A percentile compares a stretch with the other conserved stretches of the same genome.
These are phyloP conservation scores for Amanita polypyramis DNA, from an alignment of 768 basidiomycete genomes.

Conservation along the genomic window DNA sequence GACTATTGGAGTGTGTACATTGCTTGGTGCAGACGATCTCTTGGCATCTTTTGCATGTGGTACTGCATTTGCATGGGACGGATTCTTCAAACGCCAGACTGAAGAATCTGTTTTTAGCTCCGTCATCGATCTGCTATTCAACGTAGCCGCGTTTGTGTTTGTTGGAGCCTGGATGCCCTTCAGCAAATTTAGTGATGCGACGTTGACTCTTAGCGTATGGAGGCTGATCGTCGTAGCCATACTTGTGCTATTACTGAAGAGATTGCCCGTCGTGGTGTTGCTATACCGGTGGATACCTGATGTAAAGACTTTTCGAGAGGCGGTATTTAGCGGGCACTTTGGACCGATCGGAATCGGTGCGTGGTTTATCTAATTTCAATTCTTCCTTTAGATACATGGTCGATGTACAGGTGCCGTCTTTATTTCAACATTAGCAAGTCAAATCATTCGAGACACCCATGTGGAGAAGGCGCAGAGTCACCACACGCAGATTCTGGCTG, in stretches of 20 bases:
- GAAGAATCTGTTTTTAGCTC: constrained; percentile 94
- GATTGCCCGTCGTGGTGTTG: constrained; percentile 76
- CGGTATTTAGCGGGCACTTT: constrained; percentile 91
- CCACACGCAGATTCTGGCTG: constrained; percentile 56
- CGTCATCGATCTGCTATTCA: constrained; percentile 94
- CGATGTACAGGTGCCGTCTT: constrained; percentile 67
- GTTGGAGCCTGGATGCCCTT: constrained; percentile 99
- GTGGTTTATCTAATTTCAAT: constrained; percentile 11
- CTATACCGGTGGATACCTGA: constrained; percentile 93
- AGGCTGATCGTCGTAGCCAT: constrained; percentile 77
- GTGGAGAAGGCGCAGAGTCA: constrained; percentile 31
- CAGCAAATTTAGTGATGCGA: constrained; percentile 54
- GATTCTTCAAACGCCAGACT: constrained; percentile 86
- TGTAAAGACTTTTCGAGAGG: constrained; percentile 89
- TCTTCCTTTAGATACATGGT: background rate
- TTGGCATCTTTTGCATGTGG: constrained; percentile 93
- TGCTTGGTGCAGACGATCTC: constrained; percentile 89
- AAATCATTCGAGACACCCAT: constrained; percentile 34
- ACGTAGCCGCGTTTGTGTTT: constrained; percentile 90
- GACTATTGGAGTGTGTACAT: constrained; percentile 73
- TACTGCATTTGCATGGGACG: constrained; percentile 95
- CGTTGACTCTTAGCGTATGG: constrained; percentile 70
- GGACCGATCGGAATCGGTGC: constrained; percentile 76
- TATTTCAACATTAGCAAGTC: constrained; percentile 75
- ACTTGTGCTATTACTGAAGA: constrained; percentile 68